These are phyloP conservation scores for Chrysoporthe austroafricana DNA, from an alignment of 2,329 filamentous ascomycete species.

Conservation along the genomic window DNA sequence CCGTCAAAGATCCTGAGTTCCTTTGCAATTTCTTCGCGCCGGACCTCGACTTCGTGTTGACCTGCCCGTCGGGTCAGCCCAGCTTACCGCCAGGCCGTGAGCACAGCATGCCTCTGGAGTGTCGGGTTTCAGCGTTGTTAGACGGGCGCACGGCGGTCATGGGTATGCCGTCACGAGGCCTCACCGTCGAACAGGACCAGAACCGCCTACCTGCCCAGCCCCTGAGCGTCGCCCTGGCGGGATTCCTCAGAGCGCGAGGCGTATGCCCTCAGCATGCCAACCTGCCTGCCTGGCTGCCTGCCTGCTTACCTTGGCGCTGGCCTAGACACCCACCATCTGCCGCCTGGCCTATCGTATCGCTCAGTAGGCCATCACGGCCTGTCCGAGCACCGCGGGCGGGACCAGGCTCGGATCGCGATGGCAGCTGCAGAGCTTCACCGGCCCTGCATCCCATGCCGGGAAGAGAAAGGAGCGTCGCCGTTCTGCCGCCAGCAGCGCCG, in stretches of 20 bases:
- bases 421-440: neutral
- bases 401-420: neutral
- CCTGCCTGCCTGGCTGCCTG: no score
- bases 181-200: neutral
- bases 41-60: neutral
- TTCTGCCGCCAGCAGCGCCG: neutral
- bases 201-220: neutral
- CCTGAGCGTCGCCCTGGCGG: neutral
- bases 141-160: neutral
- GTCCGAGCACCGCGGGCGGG: slow-evolving; percentile 6
- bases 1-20: slow-evolving; percentile 13
- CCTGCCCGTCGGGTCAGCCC: neutral
- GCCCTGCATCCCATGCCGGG: neutral
- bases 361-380: neutral
- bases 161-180: neutral
- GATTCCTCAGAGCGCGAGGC: neutral
- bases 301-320: slow-evolving; percentile 12
- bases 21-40: slow-evolving; percentile 15
- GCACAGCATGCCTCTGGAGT: neutral
- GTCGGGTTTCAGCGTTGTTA: neutral
- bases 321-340: slow-evolving; percentile 19
- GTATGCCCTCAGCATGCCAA: neutral
- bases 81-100: neutral
- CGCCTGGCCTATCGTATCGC: slow-evolving; percentile 6
- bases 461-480: neutral